Conservation (phyloP, 768 basidiomycete genomes). For the Hydnomerulius pinastri region DNA sequence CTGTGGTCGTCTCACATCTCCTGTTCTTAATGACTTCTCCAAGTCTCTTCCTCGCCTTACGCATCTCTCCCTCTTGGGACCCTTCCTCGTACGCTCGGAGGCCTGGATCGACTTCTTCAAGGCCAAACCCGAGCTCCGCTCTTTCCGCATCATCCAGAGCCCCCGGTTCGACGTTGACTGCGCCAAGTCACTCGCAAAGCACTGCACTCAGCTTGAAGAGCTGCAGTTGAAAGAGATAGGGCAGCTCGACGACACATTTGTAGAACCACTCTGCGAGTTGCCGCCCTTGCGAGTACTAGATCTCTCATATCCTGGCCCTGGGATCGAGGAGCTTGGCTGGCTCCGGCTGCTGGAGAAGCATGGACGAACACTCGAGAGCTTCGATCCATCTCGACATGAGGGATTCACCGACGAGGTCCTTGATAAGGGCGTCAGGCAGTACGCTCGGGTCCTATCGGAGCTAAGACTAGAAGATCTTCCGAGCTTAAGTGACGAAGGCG, state of each 20-base stretch:
- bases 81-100: conserved; percentile 75
- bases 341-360: conserved; percentile 54
- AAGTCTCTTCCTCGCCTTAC: conserved; percentile 64
- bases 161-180: conserved; percentile 82
- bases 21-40: conserved; percentile 59
- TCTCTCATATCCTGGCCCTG: conserved; percentile 60
- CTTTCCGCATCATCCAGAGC: conserved; percentile 81
- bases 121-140: conserved; percentile 59
- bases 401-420: conserved; percentile 64
- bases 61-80: conserved; percentile 80
- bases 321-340: conserved; percentile 57
- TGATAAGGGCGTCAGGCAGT: conserved; percentile 54
- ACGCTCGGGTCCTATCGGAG: conserved; percentile 47
- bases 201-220: conserved; percentile 56
- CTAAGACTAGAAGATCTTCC: conserved; percentile 59
- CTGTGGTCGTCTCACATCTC: conserved; percentile 79
- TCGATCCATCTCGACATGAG: conserved; percentile 74
- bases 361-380: conserved; percentile 54
- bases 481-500: conserved; percentile 68
- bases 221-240: conserved; percentile 83
- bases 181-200: conserved; percentile 53
- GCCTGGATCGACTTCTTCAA: conserved; percentile 80
- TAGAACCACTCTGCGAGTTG: conserved; percentile 46
- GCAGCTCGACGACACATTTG: conserved; percentile 63
- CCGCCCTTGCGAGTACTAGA: conserved; percentile 60